A percentile compares a stretch with the other conserved stretches of the same genome.
These are phyloP conservation scores for Ophiostoma quercus DNA, from an alignment of 2,329 filamentous ascomycete genomes.

Conservation along the genomic window DNA sequence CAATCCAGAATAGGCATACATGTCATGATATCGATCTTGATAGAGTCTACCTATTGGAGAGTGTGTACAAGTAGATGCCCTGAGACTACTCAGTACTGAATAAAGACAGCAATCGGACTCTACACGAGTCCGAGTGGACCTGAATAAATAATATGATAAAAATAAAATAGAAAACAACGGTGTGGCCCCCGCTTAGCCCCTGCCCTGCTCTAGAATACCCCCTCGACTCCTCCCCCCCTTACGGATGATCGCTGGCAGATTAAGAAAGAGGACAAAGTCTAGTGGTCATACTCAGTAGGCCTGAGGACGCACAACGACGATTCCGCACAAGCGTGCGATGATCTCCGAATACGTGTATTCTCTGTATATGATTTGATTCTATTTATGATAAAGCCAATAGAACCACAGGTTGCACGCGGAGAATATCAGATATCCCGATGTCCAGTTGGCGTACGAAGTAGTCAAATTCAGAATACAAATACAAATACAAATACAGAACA, in stretches of 20 bases:
- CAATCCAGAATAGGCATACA: background rate
- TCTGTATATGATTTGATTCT: too few species aligned
- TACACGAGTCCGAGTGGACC: background rate
- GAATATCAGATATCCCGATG: background rate
- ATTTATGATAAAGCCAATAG: too few species aligned
- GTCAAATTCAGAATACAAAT: too few species aligned
- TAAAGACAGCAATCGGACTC: background rate
- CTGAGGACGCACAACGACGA: background rate
- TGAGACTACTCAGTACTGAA: background rate
- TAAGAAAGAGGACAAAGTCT: constrained; percentile 10
- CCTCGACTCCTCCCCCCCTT: background rate
- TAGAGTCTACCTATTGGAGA: background rate
- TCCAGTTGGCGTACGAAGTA: too few species aligned
- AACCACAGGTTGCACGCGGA: background rate
- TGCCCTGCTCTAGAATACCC: background rate
- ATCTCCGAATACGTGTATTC: too few species aligned
- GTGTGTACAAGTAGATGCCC: background rate
- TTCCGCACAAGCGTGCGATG: background rate
- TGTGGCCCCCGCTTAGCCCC: too few species aligned
- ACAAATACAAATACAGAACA: too few species aligned
- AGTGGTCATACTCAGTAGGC: too few species aligned
- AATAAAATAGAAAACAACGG: too few species aligned
- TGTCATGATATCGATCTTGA: background rate
- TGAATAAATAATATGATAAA: too few species aligned
- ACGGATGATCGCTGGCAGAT: constrained; percentile 12